Percentiles rank a stretch among this genome's conserved stretches.
Conservation (phyloP, 768 basidiomycete species). For the Leucogyrophana mollusca region DNA sequence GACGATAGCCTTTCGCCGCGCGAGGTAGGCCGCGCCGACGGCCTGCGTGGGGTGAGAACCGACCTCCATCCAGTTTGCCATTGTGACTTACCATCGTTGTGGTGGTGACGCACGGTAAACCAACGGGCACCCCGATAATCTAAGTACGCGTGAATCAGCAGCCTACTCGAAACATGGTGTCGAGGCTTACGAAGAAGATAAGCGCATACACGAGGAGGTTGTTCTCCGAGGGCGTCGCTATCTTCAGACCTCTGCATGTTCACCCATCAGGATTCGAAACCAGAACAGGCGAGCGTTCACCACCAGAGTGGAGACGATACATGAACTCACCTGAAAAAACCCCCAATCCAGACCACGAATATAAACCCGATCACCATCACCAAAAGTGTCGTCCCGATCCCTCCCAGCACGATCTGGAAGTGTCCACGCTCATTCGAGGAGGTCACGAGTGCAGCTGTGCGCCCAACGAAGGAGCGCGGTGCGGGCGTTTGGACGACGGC, state of each 20-base stretch:
- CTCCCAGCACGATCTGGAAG: constrained; percentile 43
- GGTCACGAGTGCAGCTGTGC: constrained; percentile 43
- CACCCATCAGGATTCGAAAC: no score
- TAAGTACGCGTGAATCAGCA: not conserved
- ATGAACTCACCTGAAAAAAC: constrained; percentile 33
- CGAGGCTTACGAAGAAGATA: constrained; percentile 33
- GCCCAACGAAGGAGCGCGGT: constrained; percentile 42
- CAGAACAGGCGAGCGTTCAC: no score
- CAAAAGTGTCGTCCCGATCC: constrained; percentile 42
- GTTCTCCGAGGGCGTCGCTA: constrained; percentile 41
- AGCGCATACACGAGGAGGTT: constrained; percentile 44
- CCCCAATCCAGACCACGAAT: constrained; percentile 44
- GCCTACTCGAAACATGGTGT: not conserved
- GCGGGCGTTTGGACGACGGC: constrained; percentile 36
- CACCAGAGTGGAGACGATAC: no score
- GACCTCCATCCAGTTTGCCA: not conserved
- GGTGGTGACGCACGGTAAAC: constrained; percentile 45
- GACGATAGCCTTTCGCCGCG: constrained; percentile 42
- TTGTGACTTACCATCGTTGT: constrained; percentile 30
- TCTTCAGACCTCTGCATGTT: constrained; percentile 24
- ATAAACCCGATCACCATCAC: constrained; percentile 42
- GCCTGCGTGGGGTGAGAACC: constrained; percentile 28
- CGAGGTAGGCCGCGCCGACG: constrained; percentile 45
- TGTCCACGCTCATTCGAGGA: constrained; percentile 39
- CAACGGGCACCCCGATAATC: constrained; percentile 37